These are phyloP conservation scores for Cubamyces sp. DNA, from an alignment of 768 basidiomycete species.

Conservation along the genomic window DNA sequence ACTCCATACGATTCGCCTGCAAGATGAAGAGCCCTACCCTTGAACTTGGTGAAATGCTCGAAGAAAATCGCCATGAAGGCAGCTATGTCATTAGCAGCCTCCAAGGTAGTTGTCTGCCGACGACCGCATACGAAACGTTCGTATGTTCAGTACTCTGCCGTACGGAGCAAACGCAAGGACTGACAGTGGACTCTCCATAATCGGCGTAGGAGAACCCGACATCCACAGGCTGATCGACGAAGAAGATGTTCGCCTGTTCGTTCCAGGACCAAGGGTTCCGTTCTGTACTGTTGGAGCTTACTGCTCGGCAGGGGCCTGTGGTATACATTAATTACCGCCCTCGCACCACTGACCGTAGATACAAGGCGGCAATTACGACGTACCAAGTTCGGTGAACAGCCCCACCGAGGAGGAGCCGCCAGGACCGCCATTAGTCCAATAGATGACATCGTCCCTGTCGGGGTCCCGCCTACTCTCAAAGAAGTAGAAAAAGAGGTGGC, in stretches of 20 bases:
- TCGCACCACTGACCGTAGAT: background rate
- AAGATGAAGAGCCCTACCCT: conserved; percentile 54
- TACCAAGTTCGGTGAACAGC: conserved; percentile 53
- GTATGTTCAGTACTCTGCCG: no score
- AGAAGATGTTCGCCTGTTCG: conserved; percentile 61
- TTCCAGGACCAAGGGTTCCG: conserved; percentile 71
- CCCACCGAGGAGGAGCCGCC: conserved; percentile 34
- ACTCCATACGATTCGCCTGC: conserved; percentile 57
- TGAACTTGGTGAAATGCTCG: conserved; percentile 72
- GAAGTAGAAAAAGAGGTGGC: conserved; percentile 50
- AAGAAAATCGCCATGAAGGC: conserved; percentile 76
- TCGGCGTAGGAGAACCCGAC: conserved; percentile 51
- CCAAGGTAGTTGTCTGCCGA: conserved; percentile 61
- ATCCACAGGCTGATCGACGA: conserved; percentile 46
- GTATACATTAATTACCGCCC: conserved; percentile 49
- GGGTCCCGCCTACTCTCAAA: conserved; percentile 48
- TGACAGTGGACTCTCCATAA: conserved; percentile 60
- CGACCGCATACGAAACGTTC: no score
- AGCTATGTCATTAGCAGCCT: conserved; percentile 71
- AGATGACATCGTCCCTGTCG: conserved; percentile 35
- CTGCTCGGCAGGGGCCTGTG: conserved; percentile 69
- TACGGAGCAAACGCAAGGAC: conserved; percentile 21
- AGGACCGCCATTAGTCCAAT: conserved; percentile 42
- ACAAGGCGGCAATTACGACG: conserved; percentile 55
- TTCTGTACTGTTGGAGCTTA: conserved; percentile 50